Conservation (phyloP, 108 stramenopile species). For the Stephanodiscus minutulus region DNA sequence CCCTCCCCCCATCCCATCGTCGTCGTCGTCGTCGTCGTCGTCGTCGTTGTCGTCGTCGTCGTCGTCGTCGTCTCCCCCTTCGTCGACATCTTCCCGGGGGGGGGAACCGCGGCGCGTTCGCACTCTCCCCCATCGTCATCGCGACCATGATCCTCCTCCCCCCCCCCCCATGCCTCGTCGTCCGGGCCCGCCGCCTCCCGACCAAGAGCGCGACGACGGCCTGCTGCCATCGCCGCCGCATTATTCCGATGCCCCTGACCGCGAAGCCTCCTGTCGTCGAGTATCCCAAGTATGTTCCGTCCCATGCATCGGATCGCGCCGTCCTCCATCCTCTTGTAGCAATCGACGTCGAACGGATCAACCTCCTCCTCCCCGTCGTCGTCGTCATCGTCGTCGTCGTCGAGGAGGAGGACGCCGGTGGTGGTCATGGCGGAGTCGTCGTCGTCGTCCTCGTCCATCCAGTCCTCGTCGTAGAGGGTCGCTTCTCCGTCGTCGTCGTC, state of each 20-base stretch:
- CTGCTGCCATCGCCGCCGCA: too few relatives aligned
- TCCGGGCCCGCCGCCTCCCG: too few relatives aligned
- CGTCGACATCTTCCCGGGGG: too few relatives aligned
- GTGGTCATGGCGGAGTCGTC: background rate
- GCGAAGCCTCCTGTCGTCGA: constrained; percentile 1
- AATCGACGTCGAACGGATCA: constrained; percentile 22
- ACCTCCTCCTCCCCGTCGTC: constrained; percentile 8
- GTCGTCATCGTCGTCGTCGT: constrained; percentile 18
- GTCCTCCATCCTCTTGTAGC: constrained; percentile 15
- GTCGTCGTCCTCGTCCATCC: too few relatives aligned
- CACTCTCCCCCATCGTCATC: background rate
- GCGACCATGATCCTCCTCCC: too few relatives aligned
- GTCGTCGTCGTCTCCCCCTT: background rate
- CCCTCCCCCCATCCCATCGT: too few relatives aligned
- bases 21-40: background rate
- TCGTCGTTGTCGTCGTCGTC: background rate
- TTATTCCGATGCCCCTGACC: too few relatives aligned
- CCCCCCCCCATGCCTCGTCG: too few relatives aligned
- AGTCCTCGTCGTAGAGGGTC: too few relatives aligned
- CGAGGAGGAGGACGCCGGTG: constrained; percentile 3
- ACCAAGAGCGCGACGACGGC: too few relatives aligned
- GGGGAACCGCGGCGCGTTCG: too few relatives aligned
- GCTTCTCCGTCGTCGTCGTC: background rate
- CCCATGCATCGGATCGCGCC: constrained; percentile 6
- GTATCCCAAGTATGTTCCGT: constrained; percentile 9